Base-by-base conservation (phyloP, 2,329 filamentous ascomycete genomes). In the Alternaria atra region DNA sequence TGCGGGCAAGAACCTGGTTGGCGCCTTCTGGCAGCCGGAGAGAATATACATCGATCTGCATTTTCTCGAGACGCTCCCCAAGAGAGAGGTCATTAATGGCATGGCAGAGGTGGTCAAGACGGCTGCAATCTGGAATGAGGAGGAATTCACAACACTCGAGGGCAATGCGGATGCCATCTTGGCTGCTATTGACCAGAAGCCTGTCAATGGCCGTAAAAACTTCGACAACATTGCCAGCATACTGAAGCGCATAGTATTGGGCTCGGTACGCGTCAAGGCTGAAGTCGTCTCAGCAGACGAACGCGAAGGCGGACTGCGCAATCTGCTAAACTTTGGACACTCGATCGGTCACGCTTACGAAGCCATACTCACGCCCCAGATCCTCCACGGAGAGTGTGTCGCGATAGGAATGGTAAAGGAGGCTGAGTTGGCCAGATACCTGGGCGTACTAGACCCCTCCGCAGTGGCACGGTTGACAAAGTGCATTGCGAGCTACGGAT, bases 71-170 rank as follows among this genome's bases (percentile, higher is more conserved):
- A 97, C 93, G 1, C 84, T 99, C 20, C 94, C 94, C 1, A 89
- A 90, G 66, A 87, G 95, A 68, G 94, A 99, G 80, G 94, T 99
- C 75, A 93, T 97, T 80, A 99, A 99, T 78, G 95, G 95, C 63
- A 97, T 99, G 94, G 95, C 94, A 27, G 95, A 99, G 82, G 94
- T 99, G 30, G 87, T 97, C 77, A 97, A 97, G 86, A 99, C 95
- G 4, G 95, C 95, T 3, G 95, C 95, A 55, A 98, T 99, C 71
- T 97, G 94, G 88, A 89, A 97, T 73, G 93, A 96, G 79, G 81
- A 85, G 9, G 94, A 97, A 74, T 99, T 99, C 76, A 86, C 90
- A 43, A 82, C 90, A 12, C 84, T 99, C 17, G 95, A 99, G 77
- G 85, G 91, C 68, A 92, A 95, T 71, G 93, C 94, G 1, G 83